Conservation (phyloP, 139 green algal genomes). For the Medakamo hakoo region DNA sequence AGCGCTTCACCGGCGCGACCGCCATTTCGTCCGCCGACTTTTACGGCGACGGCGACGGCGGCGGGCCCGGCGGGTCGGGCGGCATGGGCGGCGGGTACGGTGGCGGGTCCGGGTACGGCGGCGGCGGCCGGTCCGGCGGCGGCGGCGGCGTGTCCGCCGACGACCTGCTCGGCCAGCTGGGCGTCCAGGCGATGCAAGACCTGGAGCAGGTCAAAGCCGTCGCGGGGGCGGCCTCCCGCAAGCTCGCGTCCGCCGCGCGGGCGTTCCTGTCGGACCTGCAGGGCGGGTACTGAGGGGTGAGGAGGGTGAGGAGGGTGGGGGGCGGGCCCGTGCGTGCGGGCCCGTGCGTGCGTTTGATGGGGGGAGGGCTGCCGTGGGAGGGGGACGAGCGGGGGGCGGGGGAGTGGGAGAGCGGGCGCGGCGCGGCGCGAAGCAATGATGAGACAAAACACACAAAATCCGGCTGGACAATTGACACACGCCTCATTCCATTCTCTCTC, state of each 20-base stretch:
- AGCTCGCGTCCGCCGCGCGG: constrained; percentile 44
- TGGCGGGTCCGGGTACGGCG: background rate
- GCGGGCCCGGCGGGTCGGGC: background rate
- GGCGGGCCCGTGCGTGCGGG: no score
- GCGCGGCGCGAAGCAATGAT: no score
- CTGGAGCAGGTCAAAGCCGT: constrained; percentile 40
- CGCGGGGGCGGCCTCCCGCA: constrained; percentile 32
- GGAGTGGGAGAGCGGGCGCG: no score
- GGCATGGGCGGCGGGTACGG: background rate
- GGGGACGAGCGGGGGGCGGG: no score
- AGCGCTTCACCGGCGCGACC: constrained; percentile 15
- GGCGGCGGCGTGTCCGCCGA: constrained; percentile 43
- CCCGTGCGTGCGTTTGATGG: no score
- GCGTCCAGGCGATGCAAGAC: constrained; percentile 53
- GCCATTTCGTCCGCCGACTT: constrained; percentile 69
- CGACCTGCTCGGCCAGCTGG: constrained; percentile 61
- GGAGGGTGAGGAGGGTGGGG: no score
- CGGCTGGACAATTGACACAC: no score
- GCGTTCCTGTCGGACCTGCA: constrained; percentile 56
- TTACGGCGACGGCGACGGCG: constrained; percentile 30
- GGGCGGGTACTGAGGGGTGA: constrained; percentile 22
- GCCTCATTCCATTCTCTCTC: no score
- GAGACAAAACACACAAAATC: no score
- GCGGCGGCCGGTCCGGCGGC: constrained; percentile 1
- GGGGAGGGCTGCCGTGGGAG: no score